Percentiles rank a stretch among this genome's conserved stretches.
Conservation (phyloP, 2,329 filamentous ascomycete genomes). For the Botryotinia globosa region DNA sequence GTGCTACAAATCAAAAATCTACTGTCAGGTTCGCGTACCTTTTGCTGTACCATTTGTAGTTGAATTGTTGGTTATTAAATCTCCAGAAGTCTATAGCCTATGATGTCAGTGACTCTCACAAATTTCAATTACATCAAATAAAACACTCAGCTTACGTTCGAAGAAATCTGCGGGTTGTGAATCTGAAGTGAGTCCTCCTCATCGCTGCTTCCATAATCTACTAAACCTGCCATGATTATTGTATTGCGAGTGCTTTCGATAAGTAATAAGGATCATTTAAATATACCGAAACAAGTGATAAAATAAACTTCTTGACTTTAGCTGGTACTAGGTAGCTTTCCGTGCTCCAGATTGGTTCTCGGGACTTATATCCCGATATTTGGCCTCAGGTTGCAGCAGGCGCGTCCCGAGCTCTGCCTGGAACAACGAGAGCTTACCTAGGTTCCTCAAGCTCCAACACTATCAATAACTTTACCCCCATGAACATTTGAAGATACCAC, state of each 20-base stretch:
- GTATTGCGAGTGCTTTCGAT: neutral
- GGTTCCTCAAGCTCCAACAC: conserved; percentile 20
- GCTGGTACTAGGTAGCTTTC: neutral
- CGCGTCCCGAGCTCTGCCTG: conserved; percentile 22
- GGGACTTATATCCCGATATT: conserved; percentile 9
- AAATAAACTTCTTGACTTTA: conserved; percentile 8
- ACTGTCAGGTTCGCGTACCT: conserved; percentile 25
- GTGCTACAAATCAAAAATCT: neutral
- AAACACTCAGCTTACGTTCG: conserved; percentile 27
- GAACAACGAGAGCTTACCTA: conserved; percentile 20
- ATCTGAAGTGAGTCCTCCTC: conserved; percentile 37
- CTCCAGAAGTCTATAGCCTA: conserved; percentile 27
- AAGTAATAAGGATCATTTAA: neutral
- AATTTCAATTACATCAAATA: neutral
- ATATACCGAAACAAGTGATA: neutral
- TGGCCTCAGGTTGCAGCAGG: conserved; percentile 13
- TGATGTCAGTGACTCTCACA: conserved; percentile 28
- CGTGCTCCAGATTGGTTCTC: neutral
- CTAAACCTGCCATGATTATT: conserved; percentile 38
- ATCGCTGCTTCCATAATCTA: conserved; percentile 43
- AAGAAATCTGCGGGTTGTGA: conserved; percentile 22
- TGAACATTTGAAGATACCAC: conserved; percentile 17
- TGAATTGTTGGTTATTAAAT: conserved; percentile 21
- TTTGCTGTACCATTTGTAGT: conserved; percentile 25
- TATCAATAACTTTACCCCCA: conserved; percentile 14